phyloP scores from a whole-genome alignment of 805 yeast genomes.

The Debaryomyces maramus region DNA sequence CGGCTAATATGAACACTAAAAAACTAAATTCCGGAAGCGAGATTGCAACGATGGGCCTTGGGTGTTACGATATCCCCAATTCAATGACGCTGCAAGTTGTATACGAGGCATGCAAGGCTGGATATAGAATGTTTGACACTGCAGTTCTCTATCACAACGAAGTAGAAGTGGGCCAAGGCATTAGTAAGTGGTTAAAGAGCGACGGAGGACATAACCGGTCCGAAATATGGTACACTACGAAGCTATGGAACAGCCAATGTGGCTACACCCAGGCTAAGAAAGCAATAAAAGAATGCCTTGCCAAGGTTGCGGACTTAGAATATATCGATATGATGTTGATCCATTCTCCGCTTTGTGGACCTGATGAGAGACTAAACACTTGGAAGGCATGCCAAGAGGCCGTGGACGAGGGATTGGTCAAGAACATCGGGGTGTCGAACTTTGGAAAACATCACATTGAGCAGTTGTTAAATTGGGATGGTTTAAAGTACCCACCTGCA shows the following conservation, averaged over 20 bases:
- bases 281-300: constrained; percentile 59
- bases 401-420: constrained; percentile 49
- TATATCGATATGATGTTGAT: constrained; percentile 74
- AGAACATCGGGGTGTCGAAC: constrained; percentile 64
- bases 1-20: constrained; percentile 5
- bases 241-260: constrained; percentile 67
- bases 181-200: constrained; percentile 40
- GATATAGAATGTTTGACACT: constrained; percentile 74
- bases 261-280: constrained; percentile 56
- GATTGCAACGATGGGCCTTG: constrained; percentile 51
- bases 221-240: constrained; percentile 58
- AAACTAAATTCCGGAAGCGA: constrained; percentile 30
- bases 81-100: constrained; percentile 43
- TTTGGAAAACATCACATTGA: constrained; percentile 57
- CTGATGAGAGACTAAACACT: constrained; percentile 44
- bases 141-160: constrained; percentile 74
- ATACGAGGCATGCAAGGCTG: constrained; percentile 58
- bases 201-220: constrained; percentile 26
- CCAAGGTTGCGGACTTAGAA: constrained; percentile 50
- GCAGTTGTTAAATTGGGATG: constrained; percentile 50
- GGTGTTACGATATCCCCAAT: constrained; percentile 45
- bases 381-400: constrained; percentile 60
- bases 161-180: constrained; percentile 64
- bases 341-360: constrained; percentile 53
- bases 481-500: constrained; percentile 43